phyloP scores from a whole-genome alignment of 805 yeast genomes.

The Saccharomycopsis fermentans region DNA sequence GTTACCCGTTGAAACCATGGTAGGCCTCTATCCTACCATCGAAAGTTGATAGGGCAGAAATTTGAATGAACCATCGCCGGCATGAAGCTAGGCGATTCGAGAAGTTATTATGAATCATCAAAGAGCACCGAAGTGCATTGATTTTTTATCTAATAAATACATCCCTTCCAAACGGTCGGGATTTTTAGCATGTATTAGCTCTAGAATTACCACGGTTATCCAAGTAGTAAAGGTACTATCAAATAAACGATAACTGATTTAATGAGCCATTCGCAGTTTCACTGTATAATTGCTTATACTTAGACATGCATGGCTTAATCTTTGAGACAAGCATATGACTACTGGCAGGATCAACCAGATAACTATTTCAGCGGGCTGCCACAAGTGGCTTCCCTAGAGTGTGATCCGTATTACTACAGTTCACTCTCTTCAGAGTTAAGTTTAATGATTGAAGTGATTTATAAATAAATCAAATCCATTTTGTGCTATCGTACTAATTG shows the following conservation, averaged over 20 bases:
- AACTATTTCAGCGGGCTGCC: constrained; percentile 18
- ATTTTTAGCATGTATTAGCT: too few relatives aligned
- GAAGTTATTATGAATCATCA: neutral
- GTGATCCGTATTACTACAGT: neutral
- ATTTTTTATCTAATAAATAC: constrained; percentile 31
- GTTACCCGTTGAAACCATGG: too few relatives aligned
- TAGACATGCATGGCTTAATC: constrained; percentile 42
- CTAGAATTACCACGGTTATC: too few relatives aligned
- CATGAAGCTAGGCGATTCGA: neutral
- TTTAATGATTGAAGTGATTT: neutral
- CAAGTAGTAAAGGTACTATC: too few relatives aligned
- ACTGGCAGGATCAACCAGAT: constrained; percentile 44
- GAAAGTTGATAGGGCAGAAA: neutral
- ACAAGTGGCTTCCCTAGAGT: neutral
- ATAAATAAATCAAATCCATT: neutral
- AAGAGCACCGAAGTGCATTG: neutral
- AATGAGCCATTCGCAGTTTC: too few relatives aligned
- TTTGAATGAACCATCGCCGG: neutral
- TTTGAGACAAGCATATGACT: constrained; percentile 44
- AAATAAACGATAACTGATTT: too few relatives aligned
- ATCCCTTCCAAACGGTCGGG: too few relatives aligned
- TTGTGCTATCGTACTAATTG: neutral
- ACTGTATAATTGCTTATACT: constrained; percentile 31
- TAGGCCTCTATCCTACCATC: neutral
- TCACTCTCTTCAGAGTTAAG: constrained; percentile 1